These are phyloP conservation scores for Bimuria novae-zelandiae DNA, from an alignment of 2,329 filamentous ascomycete genomes.

Conservation along the genomic window DNA sequence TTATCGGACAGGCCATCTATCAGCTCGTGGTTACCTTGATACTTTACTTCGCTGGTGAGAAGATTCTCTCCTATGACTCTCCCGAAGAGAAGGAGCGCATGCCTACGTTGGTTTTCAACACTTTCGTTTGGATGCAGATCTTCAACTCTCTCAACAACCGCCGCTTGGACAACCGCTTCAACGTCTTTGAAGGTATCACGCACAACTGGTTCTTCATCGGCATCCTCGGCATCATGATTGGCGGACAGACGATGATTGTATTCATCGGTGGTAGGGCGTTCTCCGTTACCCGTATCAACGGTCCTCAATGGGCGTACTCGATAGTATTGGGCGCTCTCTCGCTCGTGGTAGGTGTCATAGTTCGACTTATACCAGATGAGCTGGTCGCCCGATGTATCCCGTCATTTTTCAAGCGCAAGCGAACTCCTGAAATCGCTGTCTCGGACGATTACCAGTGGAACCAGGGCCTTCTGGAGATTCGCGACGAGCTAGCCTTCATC, in stretches of 20 bases:
- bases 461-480: slow-evolving; percentile 72
- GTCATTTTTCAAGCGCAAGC: slow-evolving; percentile 48
- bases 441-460: slow-evolving; percentile 65
- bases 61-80: slow-evolving; percentile 63
- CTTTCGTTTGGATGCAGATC: slow-evolving; percentile 99
- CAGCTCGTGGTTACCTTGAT: slow-evolving; percentile 80
- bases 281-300: slow-evolving; percentile 70
- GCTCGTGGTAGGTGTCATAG: slow-evolving; percentile 77
- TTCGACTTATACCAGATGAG: slow-evolving; percentile 81
- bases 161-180: slow-evolving; percentile 90
- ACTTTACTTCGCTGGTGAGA: slow-evolving; percentile 74
- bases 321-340: slow-evolving; percentile 83
- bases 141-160: slow-evolving; percentile 99
- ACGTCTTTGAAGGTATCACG: slow-evolving; percentile 87
- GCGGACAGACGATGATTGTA: slow-evolving; percentile 86
- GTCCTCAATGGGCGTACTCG: slow-evolving; percentile 85
- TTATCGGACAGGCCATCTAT: slow-evolving; percentile 87
- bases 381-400: slow-evolving; percentile 55
- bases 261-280: slow-evolving; percentile 85
- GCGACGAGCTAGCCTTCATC: slow-evolving; percentile 80
- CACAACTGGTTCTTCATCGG: slow-evolving; percentile 87
- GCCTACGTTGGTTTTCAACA: slow-evolving; percentile 90
- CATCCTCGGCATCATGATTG: slow-evolving; percentile 87
- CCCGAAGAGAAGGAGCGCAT: slow-evolving; percentile 56
- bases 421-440: slow-evolving; percentile 48